Evolutionary conservation across 164 flowering plant species (phyloP), one percentile per base, ranked within the genome.

Genomic region (Nymphaea thermarum): DNA sequence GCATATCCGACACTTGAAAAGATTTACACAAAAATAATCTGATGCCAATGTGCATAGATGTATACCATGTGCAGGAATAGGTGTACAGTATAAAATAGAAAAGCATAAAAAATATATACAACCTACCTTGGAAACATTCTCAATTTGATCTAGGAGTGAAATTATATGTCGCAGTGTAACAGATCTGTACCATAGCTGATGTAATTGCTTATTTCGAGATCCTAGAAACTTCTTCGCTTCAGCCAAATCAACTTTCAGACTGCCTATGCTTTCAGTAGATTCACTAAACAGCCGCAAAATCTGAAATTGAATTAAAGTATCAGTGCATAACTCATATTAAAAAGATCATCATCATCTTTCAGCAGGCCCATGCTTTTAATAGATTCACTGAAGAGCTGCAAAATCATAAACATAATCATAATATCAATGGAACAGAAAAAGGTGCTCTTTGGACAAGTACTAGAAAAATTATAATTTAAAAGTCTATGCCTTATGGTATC

Each of bases 91-190:
- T 45, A 61, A 61, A 42, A 55, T 6, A 55, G n/a, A 67, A 67
- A 67, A n/a, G 69, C 62, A 51, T 36, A 67, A n/a, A 3, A 51
- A 44, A 17, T 57, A 41, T 43, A 51, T 25, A 73, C 85, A 68
- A 25, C 36, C 36, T 65, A 94, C 99, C 96, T 95, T 90, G 16
- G 99, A 85, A 73, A 95, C 84, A 74, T 84, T 86, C 82, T 94
- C 99, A 70, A 95, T 86, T 82, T 92, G 99, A 79, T 95, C 96
- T 76, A 95, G 77, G 51, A 95, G 75, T 42, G 99, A 78, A 67
- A 95, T 95, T 72, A 95, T 95, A 76, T 90, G 93, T 53, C 97
- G 91, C 78, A 95, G 72, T 70, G 99, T 92, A 66, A 95, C 96
- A 4, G 99, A 95, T 43, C 99, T 88, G 74, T 87, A 92, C 94